Evolutionary conservation across 169 alveolate genomes (phyloP), one percentile per base, ranked within the genome.

Genomic region (Babesia divergens): DNA sequence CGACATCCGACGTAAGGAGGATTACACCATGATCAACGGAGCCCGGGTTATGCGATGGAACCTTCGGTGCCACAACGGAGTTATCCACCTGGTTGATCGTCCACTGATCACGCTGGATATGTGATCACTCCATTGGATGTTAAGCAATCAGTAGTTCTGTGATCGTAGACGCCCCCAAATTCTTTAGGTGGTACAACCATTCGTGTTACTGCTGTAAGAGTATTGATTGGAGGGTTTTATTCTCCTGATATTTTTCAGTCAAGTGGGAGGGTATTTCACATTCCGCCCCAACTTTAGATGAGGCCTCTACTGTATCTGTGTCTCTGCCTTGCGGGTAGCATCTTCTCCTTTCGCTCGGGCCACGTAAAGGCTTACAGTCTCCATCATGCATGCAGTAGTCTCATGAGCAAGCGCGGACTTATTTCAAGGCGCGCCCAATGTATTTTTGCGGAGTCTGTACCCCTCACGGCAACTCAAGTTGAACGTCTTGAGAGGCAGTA

Each of bases 11-110:
- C 49, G 56, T 34, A 70, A 84, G 46, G 74, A 59, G 38, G 84
- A 83, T 58, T 68, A 80, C 8, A 83, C 81, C 53, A 60, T 51
- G 51, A 66, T 88, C 11, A 82, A 88, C 51, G 82, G 65, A 22
- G 65, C 91, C 20, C 59, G 74, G 67, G 81, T 88, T 49, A 56
- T 88, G 43, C 85, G 93, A 20, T 87, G 91, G 51, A 88, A 88
- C 62, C 44, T 88, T 84, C 74, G 84, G 38, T 88, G 93, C 47
- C 93, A 88, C 46, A 88, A 88, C 59, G 93, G 93, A 0, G 91
- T 88, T 16, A 79, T 83, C 8, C 93, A 88, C 42, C 74, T 88
- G 55, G 79, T 88, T 24, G 90, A 88, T 37, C 65, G 76, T 40
- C 89, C 93, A 22, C 54, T 88, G 34, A 35, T 88, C 16, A 4